Conservation (phyloP, 345 rosid genomes). For the Triadica sebifera region DNA sequence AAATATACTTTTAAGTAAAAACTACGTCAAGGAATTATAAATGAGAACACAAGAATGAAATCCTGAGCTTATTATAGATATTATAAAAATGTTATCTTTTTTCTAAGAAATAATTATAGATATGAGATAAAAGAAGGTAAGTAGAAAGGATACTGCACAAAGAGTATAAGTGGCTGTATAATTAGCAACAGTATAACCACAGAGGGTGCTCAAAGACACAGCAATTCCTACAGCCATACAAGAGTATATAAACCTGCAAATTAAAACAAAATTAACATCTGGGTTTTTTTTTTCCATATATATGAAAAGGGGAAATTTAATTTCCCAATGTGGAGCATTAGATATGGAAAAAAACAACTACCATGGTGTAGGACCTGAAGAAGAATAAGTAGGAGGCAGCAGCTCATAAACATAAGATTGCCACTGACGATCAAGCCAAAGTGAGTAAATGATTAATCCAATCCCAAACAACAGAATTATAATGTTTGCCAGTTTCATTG, state of each 20-base stretch:
- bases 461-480: slow-evolving; percentile 34
- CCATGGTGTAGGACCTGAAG: slow-evolving; percentile 47
- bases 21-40: slow-evolving; percentile 26
- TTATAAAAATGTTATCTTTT: no score
- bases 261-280: neutral
- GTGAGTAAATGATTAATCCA: slow-evolving; percentile 46
- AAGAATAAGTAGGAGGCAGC: neutral
- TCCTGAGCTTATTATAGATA: no score
- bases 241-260: slow-evolving; percentile 53
- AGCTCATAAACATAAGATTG: slow-evolving; percentile 24
- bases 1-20: slow-evolving; percentile 32
- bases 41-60: no score
- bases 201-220: slow-evolving; percentile 47
- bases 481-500: slow-evolving; percentile 33
- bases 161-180: slow-evolving; percentile 34
- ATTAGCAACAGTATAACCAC: slow-evolving; percentile 35
- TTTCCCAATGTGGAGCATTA: no score
- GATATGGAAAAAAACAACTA: slow-evolving; percentile 2
- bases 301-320: no score
- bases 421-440: slow-evolving; percentile 60
- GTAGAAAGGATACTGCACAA: slow-evolving; percentile 46
- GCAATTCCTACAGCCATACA: slow-evolving; percentile 48
- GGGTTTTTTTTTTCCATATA: neutral
- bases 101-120: no score
- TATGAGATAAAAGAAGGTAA: neutral